Evolutionary conservation across 1,284 basidiomycete genomes (phyloP).

Genomic region (Cronartium quercuum): DNA sequence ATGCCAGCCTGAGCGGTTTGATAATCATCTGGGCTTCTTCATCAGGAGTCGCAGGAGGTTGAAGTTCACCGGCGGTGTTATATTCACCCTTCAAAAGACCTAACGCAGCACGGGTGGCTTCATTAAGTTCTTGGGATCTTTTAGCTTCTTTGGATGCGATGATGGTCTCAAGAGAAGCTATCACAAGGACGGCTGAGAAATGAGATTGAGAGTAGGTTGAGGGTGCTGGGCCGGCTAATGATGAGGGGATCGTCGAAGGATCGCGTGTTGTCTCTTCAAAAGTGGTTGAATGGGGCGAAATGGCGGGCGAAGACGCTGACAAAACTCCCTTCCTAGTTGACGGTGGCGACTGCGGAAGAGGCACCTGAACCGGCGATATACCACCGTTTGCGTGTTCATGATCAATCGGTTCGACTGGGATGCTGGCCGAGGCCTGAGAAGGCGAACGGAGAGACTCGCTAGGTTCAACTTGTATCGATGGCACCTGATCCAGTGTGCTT

Average conservation of each 20-base stretch:
- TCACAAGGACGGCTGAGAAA: slow-evolving; percentile 56
- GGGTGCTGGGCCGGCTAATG: slow-evolving; percentile 2
- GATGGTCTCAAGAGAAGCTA: slow-evolving; percentile 79
- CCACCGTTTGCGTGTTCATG: neutral
- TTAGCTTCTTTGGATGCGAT: slow-evolving; percentile 82
- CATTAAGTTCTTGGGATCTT: slow-evolving; percentile 68
- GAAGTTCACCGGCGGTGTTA: slow-evolving; percentile 55
- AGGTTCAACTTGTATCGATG: neutral
- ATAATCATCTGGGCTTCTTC: slow-evolving; percentile 55
- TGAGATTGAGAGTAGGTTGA: slow-evolving; percentile 44
- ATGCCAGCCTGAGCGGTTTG: slow-evolving; percentile 83
- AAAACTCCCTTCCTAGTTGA: neutral
- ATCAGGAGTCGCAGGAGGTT: slow-evolving; percentile 36
- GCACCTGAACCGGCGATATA: neutral
- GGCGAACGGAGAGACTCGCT: neutral
- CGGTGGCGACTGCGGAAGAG: neutral
- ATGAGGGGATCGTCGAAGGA: slow-evolving; percentile 16
- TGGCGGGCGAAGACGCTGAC: neutral
- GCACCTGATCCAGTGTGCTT: neutral
- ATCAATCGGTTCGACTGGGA: neutral
- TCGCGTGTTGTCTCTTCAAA: neutral
- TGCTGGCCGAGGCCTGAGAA: neutral
- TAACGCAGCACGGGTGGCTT: slow-evolving; percentile 72
- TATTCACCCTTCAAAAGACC: slow-evolving; percentile 70
- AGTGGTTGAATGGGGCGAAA: neutral